Evolutionary conservation across 805 yeast species (phyloP).

Genomic region (Zygotorulaspora danielsina): DNA sequence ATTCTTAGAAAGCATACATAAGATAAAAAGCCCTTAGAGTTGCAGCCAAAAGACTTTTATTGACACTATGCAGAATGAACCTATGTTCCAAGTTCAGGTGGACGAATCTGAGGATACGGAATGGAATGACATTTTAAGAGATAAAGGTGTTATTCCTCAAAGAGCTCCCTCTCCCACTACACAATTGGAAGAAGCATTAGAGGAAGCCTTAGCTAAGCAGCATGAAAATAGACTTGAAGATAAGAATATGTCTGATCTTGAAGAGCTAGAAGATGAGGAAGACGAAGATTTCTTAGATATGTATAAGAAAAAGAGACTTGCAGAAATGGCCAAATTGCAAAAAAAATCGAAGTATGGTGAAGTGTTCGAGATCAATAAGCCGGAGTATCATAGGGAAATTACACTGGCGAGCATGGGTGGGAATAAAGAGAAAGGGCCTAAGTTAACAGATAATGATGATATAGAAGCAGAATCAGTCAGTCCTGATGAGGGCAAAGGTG

Average conservation of each 20-base stretch:
- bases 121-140: conserved; percentile 93
- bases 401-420: conserved; percentile 65
- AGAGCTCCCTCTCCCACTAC: conserved; percentile 85
- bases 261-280: conserved; percentile 85
- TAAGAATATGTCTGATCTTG: conserved; percentile 74
- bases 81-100: conserved; percentile 76
- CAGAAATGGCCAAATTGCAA: conserved; percentile 62
- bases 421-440: conserved; percentile 2
- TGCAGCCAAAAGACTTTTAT: neutral
- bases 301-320: conserved; percentile 72
- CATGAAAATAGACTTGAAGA: conserved; percentile 79
- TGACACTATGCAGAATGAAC: conserved; percentile 39
- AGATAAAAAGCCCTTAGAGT: neutral
- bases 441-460: neutral
- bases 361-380: conserved; percentile 74
- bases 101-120: conserved; percentile 97
- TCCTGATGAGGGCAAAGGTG: conserved; percentile 27
- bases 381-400: conserved; percentile 81
- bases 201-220: conserved; percentile 72
- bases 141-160: conserved; percentile 88
- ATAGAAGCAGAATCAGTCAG: conserved; percentile 5
- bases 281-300: conserved; percentile 81
- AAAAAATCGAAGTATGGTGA: conserved; percentile 62
- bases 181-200: conserved; percentile 80
- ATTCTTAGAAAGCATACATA: no score